phyloP scores from a whole-genome alignment of 2,329 filamentous ascomycete genomes.

The Epichloe sibirici region DNA sequence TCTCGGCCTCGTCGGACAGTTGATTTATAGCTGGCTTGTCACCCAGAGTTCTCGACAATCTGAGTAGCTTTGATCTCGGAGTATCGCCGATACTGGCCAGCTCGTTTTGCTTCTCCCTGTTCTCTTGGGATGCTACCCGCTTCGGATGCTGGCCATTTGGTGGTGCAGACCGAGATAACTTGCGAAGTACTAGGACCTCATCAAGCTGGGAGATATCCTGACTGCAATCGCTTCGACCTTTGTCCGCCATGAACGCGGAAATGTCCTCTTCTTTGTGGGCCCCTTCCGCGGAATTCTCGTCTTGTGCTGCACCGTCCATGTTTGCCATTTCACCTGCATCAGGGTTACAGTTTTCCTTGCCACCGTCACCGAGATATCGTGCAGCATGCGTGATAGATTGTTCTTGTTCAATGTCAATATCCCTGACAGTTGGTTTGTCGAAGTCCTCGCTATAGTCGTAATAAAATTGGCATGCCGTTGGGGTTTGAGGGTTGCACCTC shows the following conservation, averaged over 20 bases:
- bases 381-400: constrained; percentile 8
- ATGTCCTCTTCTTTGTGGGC: background rate
- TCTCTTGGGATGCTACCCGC: background rate
- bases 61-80: background rate
- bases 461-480: constrained; percentile 27
- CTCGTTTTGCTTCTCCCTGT: background rate
- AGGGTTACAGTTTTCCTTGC: background rate
- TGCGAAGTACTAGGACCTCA: background rate
- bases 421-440: constrained; percentile 19
- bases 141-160: background rate
- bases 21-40: background rate
- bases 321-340: background rate
- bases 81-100: background rate
- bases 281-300: background rate
- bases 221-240: background rate
- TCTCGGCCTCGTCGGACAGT: background rate
- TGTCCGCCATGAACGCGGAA: background rate
- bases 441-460: constrained; percentile 44
- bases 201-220: background rate
- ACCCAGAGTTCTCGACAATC: background rate
- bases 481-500: constrained; percentile 16
- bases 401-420: constrained; percentile 7
- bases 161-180: constrained; percentile 3
- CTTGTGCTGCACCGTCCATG: background rate
- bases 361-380: background rate